Evolutionary conservation across 805 yeast species (phyloP), one percentile per base, ranked within the genome.

Genomic region (Groenewaldozyma tartarivorans): DNA sequence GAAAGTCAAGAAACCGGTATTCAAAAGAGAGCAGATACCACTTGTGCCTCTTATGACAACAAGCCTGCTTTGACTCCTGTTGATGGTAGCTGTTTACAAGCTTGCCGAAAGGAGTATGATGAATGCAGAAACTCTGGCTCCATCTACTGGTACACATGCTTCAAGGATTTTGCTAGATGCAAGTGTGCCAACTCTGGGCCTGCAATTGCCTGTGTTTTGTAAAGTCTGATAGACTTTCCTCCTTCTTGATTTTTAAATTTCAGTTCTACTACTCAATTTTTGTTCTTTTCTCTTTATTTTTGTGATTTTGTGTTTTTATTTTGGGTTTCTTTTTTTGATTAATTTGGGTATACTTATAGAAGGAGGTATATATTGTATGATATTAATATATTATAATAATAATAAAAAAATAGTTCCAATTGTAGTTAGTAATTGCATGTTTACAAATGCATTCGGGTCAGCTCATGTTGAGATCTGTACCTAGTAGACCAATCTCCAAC

Each of bases 31-130:
- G 40, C 42, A 4, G 40, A 45, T 5, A 43, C 38, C n/a, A 24
- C 38, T 3, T 44, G 54, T 33, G 19, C 45, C 4, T 6, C 39
- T 3, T 48, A 49, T 35, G 41, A 22, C 20, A 36, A 42, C 33
- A 31, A 34, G 33, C 38, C 31, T 40, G 48, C 37, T 22, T 51
- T 42, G 5, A 19, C 7, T 5, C 37, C 51, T 4, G 36, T 40
- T 4, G 42, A 38, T 15, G 56, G 54, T 9, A 52, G 52, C 40
- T 52, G 56, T 26, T 38, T 55, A 30, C 33, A 26, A 5, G 47
- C 46, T 16, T 55, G 59, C 38, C 17, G 51, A 16, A 16, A 37
- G 16, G 41, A 38, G 24, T 52, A 41, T 42, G 29, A 39, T 33
- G 13, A 27, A 15, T 55, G 60, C 29, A 29, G 34, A 15, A 33